These are phyloP conservation scores for Lachancea mirantina DNA, from an alignment of 805 yeast species.

Conservation along the genomic window DNA sequence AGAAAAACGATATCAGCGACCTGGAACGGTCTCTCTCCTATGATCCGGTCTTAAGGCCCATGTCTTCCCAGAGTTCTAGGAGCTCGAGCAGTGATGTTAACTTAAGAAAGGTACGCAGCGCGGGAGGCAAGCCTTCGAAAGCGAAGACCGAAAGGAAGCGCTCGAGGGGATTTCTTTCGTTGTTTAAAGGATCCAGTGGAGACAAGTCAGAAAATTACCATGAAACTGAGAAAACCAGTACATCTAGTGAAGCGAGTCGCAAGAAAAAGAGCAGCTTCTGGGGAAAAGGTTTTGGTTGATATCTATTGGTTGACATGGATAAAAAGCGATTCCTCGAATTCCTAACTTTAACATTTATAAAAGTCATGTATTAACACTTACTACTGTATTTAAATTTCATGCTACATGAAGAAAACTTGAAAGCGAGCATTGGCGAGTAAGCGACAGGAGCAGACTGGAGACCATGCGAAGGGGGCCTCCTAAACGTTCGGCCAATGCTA, in stretches of 20 bases:
- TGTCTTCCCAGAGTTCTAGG: constrained; percentile 3
- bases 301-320: neutral
- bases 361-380: too few relatives aligned
- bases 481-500: neutral
- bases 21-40: constrained; percentile 8
- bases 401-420: neutral
- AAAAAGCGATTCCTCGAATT: neutral
- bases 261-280: too few relatives aligned
- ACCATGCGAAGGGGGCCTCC: neutral
- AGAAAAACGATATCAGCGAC: constrained; percentile 18
- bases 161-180: constrained; percentile 14
- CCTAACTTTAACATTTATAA: too few relatives aligned
- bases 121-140: constrained; percentile 15
- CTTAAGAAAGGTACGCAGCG: constrained; percentile 20
- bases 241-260: too few relatives aligned
- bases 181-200: constrained; percentile 12
- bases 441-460: neutral
- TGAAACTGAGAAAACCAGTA: too few relatives aligned
- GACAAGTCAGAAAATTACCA: too few relatives aligned
- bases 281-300: too few relatives aligned
- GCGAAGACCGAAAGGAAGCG: constrained; percentile 14
- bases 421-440: neutral
- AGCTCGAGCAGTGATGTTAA: constrained; percentile 2
- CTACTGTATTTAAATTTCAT: too few relatives aligned
- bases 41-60: constrained; percentile 8